Evolutionary conservation across 495 filamentous ascomycete species (phyloP), one percentile per base, ranked within the genome.

Genomic region (Aspergillus haitiensis): DNA sequence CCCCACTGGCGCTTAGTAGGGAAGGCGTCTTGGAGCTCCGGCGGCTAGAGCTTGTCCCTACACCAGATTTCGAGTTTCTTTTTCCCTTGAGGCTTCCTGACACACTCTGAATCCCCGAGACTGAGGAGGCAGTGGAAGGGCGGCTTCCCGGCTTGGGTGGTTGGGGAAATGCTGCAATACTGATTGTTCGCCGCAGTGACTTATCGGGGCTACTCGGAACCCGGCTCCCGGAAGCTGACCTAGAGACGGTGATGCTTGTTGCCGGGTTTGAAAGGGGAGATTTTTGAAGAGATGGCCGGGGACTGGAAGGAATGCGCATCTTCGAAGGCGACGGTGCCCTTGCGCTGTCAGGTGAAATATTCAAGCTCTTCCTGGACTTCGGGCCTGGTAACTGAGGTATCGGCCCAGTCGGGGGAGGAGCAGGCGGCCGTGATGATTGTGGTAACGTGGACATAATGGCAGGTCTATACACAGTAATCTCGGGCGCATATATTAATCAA

Each of bases 81-180:
- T 72, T 75, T 0, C 63, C 66, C 32, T 71, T 75, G 37, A 65
- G 51, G 40, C 67, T 71, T 13, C 64, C 68, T 13, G 71, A 61
- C 36, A 64, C 55, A n/a, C 61, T 66, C 44, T 69, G 63, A 13
- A 69, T 62, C 2, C 67, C 69, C 3, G 71, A 69, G 7, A 72
- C 44, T 8, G 76, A 75, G 3, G 78, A 76, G 56, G 76, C 70
- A 31, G 75, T 76, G 9, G 75, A 74, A 18, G 72, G 71, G n/a
- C 74, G 80, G 37, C 80, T 74, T 42, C 76, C 80, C 5, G 81
- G 79, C 58, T 84, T 87, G 16, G 92, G 92, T 33, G 92, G 92
- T 59, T 93, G 89, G n/a, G 92, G 92, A 68, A 97, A 97, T 1
- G 91, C 85, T 55, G 91, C 91, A 62, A 96, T 95, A 73, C 91